Evolutionary conservation across 1,284 basidiomycete species (phyloP).

Genomic region (Heterobasidion parviporum): DNA sequence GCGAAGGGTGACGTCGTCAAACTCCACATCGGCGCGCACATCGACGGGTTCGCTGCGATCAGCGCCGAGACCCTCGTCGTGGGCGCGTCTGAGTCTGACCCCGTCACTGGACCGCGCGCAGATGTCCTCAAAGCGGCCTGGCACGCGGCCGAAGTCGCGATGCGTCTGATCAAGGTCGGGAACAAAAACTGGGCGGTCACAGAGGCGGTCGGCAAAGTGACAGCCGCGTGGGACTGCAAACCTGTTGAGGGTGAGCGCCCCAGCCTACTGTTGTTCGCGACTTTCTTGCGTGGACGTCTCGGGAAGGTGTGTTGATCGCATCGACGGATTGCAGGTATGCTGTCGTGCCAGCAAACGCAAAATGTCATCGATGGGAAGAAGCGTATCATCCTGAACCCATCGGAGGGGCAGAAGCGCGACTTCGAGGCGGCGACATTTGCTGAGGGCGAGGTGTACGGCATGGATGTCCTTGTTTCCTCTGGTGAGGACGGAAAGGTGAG

Average conservation of each 20-base stretch:
- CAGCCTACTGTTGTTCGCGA: background rate
- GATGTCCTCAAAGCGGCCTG: constrained; percentile 93
- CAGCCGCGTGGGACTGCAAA: constrained; percentile 74
- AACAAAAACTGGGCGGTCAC: constrained; percentile 95
- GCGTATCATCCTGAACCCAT: constrained; percentile 87
- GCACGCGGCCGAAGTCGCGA: constrained; percentile 85
- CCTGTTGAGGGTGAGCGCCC: constrained; percentile 78
- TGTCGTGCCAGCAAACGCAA: constrained; percentile 86
- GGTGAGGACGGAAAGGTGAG: constrained; percentile 81
- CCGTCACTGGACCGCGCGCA: constrained; percentile 80
- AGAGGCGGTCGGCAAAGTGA: constrained; percentile 74
- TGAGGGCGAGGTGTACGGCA: constrained; percentile 93
- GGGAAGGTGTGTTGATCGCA: background rate
- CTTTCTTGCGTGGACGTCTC: background rate
- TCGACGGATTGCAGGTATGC: constrained; percentile 52
- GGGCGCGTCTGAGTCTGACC: constrained; percentile 62
- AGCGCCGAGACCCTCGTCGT: constrained; percentile 89
- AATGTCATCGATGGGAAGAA: constrained; percentile 97
- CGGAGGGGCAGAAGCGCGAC: constrained; percentile 75
- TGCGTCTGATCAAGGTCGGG: constrained; percentile 81
- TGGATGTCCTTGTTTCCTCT: constrained; percentile 89
- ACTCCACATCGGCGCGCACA: constrained; percentile 92
- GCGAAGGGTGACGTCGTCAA: constrained; percentile 93
- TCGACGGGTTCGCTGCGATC: constrained; percentile 89
- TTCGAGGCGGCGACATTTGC: constrained; percentile 81